A percentile compares a stretch with the other conserved stretches of the same genome.
Conservation (phyloP, 176 grass and related monocot genomes). For the Musa beccarii region DNA sequence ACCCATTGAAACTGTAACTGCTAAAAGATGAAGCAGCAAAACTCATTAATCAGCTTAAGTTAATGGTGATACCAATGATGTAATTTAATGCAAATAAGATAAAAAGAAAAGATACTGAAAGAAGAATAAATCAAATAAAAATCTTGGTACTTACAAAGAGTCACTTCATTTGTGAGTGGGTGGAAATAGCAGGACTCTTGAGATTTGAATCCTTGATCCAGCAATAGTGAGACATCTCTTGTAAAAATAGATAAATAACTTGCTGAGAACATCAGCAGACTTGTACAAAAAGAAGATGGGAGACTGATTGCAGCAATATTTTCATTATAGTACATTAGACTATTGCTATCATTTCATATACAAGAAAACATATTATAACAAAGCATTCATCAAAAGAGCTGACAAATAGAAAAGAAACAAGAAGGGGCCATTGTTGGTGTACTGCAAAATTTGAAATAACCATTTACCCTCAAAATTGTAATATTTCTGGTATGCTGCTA, state of each 20-base stretch:
- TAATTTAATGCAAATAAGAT: no score
- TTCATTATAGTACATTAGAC: conserved; percentile 1
- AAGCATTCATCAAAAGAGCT: not conserved
- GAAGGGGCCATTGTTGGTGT: no score
- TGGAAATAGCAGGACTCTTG: conserved; percentile 74
- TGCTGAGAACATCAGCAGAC: conserved; percentile 17
- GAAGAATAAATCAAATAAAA: not conserved
- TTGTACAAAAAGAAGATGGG: conserved; percentile 5
- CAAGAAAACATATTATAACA: not conserved
- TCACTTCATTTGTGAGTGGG: conserved; percentile 93
- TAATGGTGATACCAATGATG: no score
- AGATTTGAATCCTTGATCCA: conserved; percentile 78
- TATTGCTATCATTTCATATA: not conserved
- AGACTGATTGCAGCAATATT: conserved; percentile 1
- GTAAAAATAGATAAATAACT: conserved; percentile 18
- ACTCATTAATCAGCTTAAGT: not conserved
- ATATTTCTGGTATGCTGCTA: no score
- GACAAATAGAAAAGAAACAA: no score
- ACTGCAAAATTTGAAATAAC: no score
- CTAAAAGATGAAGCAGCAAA: not conserved
- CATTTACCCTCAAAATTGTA: no score
- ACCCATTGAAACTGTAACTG: no score
- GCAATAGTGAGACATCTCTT: conserved; percentile 78
- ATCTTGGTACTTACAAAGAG: conserved; percentile 46
- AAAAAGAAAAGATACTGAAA: no score